These are phyloP conservation scores for Rhodocollybia butyracea DNA, from an alignment of 768 basidiomycete species.

Conservation along the genomic window DNA sequence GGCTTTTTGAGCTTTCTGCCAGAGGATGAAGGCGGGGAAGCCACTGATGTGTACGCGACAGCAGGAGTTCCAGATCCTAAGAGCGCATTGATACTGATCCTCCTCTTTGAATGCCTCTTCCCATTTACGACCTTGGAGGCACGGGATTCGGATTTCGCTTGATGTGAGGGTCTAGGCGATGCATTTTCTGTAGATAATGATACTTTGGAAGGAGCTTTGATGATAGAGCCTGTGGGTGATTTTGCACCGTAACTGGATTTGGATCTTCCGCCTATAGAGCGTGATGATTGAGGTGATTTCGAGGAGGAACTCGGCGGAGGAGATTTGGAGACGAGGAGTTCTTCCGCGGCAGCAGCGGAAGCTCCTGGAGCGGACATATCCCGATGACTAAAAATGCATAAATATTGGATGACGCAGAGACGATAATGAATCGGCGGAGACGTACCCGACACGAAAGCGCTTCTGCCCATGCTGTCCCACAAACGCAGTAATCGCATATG, in stretches of 20 bases:
- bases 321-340: slow-evolving; percentile 13
- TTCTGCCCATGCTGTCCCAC: slow-evolving; percentile 77
- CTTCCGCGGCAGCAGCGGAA: slow-evolving; percentile 46
- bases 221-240: not conserved
- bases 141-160: slow-evolving; percentile 4
- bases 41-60: not conserved
- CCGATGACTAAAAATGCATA: slow-evolving; percentile 46
- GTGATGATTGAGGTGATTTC: slow-evolving; percentile 37
- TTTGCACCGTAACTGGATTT: not conserved
- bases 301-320: slow-evolving; percentile 30
- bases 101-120: slow-evolving; percentile 4
- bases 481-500: slow-evolving; percentile 80
- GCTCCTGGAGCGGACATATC: slow-evolving; percentile 59
- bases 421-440: slow-evolving; percentile 13
- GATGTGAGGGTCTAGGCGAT: slow-evolving; percentile 1
- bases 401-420: not conserved
- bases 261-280: not conserved
- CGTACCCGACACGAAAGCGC: slow-evolving; percentile 77
- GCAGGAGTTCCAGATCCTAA: not conserved
- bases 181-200: not conserved
- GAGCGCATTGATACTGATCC: slow-evolving; percentile 6
- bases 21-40: not conserved
- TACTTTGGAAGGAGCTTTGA: not conserved
- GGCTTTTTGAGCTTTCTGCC: slow-evolving; percentile 67
- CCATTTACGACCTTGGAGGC: not conserved